These are phyloP conservation scores for Rhododendron molle DNA, from an alignment of 148 eudicot species.

Conservation along the genomic window DNA sequence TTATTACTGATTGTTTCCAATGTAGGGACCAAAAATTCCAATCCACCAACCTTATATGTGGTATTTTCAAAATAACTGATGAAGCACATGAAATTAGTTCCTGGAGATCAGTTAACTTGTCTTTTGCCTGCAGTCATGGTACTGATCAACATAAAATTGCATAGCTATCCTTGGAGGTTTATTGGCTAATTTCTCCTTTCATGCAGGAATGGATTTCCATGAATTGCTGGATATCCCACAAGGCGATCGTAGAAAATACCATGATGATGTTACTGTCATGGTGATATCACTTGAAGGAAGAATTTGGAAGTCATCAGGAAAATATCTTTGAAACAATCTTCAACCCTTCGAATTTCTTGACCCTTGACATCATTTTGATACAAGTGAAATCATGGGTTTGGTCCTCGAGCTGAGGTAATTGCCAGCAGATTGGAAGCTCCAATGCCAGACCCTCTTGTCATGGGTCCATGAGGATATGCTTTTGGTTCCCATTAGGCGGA, in stretches of 20 bases:
- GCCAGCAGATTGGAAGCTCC: constrained; percentile 5
- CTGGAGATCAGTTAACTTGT: not conserved
- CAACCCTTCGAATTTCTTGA: not conserved
- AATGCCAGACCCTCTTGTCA: not conserved
- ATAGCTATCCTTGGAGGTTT: not conserved
- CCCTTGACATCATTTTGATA: not conserved
- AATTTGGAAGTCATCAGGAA: constrained; percentile 99
- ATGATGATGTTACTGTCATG: constrained; percentile 99
- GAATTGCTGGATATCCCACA: constrained; percentile 97
- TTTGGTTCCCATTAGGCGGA: not conserved
- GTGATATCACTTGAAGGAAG: constrained; percentile 96
- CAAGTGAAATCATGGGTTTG: constrained; percentile 5
- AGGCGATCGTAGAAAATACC: constrained; percentile 96
- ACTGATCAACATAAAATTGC: not conserved
- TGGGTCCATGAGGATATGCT: constrained; percentile 5
- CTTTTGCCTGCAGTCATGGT: not conserved
- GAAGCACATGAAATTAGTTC: not conserved
- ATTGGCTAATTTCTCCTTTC: not conserved
- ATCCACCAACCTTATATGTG: not conserved
- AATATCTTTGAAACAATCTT: constrained; percentile 54
- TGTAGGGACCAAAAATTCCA: not conserved
- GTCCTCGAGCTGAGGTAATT: constrained; percentile 9
- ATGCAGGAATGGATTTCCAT: constrained; percentile 92
- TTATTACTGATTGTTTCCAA: not conserved
- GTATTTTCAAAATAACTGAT: not conserved